Percentiles rank a stretch among this genome's conserved stretches.
phyloP scores from a whole-genome alignment of 805 yeast genomes.

The Ogataea allantospora region DNA sequence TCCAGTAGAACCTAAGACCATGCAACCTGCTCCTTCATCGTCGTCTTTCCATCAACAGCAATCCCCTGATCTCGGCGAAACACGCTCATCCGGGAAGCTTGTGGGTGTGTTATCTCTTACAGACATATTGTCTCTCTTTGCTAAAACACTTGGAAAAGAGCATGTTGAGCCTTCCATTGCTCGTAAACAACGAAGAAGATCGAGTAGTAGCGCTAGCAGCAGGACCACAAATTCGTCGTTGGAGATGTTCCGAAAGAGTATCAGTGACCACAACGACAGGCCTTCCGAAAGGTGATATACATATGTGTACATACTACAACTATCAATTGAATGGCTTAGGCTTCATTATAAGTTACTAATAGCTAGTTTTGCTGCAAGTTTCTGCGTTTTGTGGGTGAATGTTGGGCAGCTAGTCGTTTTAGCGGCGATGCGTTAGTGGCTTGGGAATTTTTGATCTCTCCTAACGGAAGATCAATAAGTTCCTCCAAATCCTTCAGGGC shows the following conservation, averaged over 20 bases:
- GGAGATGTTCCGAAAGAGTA: constrained; percentile 44
- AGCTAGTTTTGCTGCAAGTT: constrained; percentile 1
- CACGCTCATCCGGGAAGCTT: constrained; percentile 71
- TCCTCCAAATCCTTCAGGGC: constrained; percentile 4
- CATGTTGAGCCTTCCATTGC: constrained; percentile 82
- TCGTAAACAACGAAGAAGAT: constrained; percentile 81
- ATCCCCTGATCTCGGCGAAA: constrained; percentile 28
- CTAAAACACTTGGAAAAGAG: constrained; percentile 66
- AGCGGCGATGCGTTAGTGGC: constrained; percentile 4
- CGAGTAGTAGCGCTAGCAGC: constrained; percentile 39
- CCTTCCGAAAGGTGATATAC: constrained; percentile 29
- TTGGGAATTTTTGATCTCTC: constrained; percentile 1
- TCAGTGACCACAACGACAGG: constrained; percentile 27
- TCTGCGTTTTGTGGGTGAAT: constrained; percentile 6
- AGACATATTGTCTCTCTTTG: constrained; percentile 80
- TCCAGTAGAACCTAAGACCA: constrained; percentile 15
- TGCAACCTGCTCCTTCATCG: constrained; percentile 15
- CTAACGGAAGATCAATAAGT: constrained; percentile 2
- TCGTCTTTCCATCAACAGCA: constrained; percentile 18
- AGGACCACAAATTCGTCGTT: constrained; percentile 36
- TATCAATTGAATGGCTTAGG: too few relatives aligned
- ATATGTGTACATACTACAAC: constrained; percentile 2
- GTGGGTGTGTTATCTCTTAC: constrained; percentile 92
- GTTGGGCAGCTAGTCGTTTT: constrained; percentile 3
- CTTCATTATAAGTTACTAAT: constrained; percentile 1